Conservation (phyloP, 257 asterid species). For the Galeopsis tetrahit region DNA sequence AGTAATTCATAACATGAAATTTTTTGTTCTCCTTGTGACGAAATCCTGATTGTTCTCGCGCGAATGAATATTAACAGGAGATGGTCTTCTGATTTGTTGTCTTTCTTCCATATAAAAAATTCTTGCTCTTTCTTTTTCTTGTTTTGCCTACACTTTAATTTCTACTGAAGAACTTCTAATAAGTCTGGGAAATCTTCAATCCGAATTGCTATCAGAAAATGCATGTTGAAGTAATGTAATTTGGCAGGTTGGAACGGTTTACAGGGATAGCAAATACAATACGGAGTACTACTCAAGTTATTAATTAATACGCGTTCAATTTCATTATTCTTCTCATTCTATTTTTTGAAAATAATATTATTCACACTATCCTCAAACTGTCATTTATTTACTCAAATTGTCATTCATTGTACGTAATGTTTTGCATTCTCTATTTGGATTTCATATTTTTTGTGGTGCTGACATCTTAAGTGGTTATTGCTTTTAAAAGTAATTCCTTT, state of each 20-base stretch:
- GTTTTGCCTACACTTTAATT: not conserved
- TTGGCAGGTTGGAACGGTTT: not conserved
- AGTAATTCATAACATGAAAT: too few relatives aligned
- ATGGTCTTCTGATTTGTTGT: too few relatives aligned
- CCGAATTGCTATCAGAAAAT: not conserved
- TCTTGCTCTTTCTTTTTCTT: not conserved
- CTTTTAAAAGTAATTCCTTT: not conserved
- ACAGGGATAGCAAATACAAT: too few relatives aligned
- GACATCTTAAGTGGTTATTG: not conserved
- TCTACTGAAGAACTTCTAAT: not conserved
- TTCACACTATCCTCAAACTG: too few relatives aligned
- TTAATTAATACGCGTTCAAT: too few relatives aligned
- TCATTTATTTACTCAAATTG: not conserved
- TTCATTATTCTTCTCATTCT: too few relatives aligned
- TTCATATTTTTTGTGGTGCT: not conserved
- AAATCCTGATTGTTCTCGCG: too few relatives aligned
- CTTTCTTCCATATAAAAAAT: not conserved
- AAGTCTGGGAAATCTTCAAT: not conserved
- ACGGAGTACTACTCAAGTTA: too few relatives aligned
- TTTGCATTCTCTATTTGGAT: not conserved
- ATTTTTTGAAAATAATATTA: too few relatives aligned
- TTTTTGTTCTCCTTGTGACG: too few relatives aligned
- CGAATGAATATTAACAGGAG: not conserved
- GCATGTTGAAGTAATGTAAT: not conserved
- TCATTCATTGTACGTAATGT: not conserved